phyloP scores from a whole-genome alignment of 805 yeast genomes.

The Clavispora phyllophila region DNA sequence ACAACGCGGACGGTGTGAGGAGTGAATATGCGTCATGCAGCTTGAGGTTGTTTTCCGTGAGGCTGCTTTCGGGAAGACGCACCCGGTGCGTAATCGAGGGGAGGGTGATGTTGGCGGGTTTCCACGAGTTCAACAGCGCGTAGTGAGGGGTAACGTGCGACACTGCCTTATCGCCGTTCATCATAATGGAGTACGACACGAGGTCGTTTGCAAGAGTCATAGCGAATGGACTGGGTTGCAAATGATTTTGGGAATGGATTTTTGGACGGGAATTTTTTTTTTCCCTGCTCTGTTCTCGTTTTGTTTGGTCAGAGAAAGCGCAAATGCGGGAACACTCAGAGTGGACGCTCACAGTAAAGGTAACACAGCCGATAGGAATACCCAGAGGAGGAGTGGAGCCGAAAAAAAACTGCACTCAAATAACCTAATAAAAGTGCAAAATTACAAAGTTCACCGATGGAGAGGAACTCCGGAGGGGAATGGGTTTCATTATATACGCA shows the following conservation, averaged over 20 bases:
- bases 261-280: too few species aligned
- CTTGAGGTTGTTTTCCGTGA: constrained; percentile 13
- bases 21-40: constrained; percentile 1
- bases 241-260: constrained; percentile 1
- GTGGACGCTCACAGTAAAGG: too few species aligned
- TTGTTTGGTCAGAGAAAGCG: background rate
- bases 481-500: background rate
- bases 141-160: constrained; percentile 13
- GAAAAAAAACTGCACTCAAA: too few species aligned
- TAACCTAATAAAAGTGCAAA: background rate
- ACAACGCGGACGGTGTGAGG: constrained; percentile 3
- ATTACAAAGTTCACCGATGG: background rate
- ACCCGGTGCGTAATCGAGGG: constrained; percentile 14
- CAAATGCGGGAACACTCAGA: background rate
- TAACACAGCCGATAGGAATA: too few species aligned
- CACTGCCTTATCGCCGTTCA: constrained; percentile 18
- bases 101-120: constrained; percentile 6
- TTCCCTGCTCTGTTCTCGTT: too few species aligned
- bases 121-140: constrained; percentile 8
- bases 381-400: background rate
- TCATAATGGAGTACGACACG: constrained; percentile 37
- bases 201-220: constrained; percentile 30
- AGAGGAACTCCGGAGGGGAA: background rate
- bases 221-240: constrained; percentile 3
- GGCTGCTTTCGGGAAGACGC: constrained; percentile 17